Conservation (phyloP, 139 green algal genomes). For the Monoraphidium neglectum region DNA sequence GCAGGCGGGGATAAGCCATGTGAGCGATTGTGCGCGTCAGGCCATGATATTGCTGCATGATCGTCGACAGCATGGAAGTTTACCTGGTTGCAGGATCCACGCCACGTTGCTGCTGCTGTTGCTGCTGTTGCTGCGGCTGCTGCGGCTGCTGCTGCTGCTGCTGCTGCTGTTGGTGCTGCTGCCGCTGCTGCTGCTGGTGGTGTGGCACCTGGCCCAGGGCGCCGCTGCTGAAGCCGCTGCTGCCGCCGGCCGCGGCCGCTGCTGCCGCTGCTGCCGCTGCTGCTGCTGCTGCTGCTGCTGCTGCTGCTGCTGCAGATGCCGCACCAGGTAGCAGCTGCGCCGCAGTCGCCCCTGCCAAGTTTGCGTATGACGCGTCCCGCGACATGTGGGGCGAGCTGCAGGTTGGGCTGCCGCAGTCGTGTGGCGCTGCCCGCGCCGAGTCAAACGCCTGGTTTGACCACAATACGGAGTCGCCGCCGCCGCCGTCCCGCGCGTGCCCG, state of each 20-base stretch:
- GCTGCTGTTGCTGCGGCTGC: constrained; percentile 3
- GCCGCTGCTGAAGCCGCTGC: too few species aligned
- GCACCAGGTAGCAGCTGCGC: constrained; percentile 11
- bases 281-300: constrained; percentile 8
- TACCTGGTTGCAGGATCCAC: too few species aligned
- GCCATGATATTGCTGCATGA: too few species aligned
- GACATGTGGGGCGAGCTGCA: constrained; percentile 15
- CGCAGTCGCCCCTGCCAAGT: not conserved
- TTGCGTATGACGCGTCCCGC: constrained; percentile 21
- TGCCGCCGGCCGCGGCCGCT: not conserved
- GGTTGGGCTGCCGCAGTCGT: too few species aligned
- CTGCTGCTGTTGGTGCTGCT: constrained; percentile 19
- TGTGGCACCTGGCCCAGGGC: too few species aligned
- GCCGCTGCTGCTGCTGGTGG: too few species aligned
- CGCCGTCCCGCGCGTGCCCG: not conserved
- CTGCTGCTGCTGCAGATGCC: constrained; percentile 10
- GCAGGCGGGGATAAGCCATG: too few species aligned
- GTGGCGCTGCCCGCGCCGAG: too few species aligned
- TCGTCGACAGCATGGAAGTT: too few species aligned
- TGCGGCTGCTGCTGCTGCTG: constrained; percentile 4
- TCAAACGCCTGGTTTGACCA: too few species aligned
- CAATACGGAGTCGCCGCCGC: not conserved
- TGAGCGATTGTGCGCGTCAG: too few species aligned
- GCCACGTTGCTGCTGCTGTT: not conserved
- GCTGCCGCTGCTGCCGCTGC: constrained; percentile 15